These are phyloP conservation scores for Xenoacremonium recifei DNA, from an alignment of 2,329 filamentous ascomycete species.

Conservation along the genomic window DNA sequence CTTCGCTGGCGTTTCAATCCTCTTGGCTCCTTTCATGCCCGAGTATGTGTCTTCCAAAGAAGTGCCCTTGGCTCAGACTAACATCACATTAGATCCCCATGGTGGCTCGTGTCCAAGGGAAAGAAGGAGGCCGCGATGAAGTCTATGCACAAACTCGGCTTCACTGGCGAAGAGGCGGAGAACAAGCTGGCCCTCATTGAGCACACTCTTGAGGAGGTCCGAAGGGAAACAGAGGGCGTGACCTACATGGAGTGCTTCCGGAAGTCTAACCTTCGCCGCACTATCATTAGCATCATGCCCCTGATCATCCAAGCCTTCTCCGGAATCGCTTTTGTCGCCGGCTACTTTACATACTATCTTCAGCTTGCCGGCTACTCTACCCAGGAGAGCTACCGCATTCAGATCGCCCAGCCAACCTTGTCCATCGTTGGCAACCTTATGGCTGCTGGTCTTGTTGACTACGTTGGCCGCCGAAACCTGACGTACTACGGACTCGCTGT, in stretches of 20 bases:
- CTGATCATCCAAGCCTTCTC: slow-evolving; percentile 7
- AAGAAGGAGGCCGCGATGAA: slow-evolving; percentile 1
- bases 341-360: slow-evolving; percentile 14
- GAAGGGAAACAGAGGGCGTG: slow-evolving; percentile 9
- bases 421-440: slow-evolving; percentile 11
- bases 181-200: slow-evolving; percentile 11
- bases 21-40: slow-evolving; percentile 7
- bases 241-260: slow-evolving; percentile 15
- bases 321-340: slow-evolving; percentile 10
- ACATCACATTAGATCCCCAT: slow-evolving; percentile 6
- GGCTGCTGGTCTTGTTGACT: slow-evolving; percentile 10
- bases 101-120: slow-evolving; percentile 13
- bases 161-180: slow-evolving; percentile 1
- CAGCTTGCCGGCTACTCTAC: slow-evolving; percentile 9
- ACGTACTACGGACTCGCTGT: slow-evolving; percentile 12
- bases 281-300: slow-evolving; percentile 12
- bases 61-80: neutral
- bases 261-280: slow-evolving; percentile 15
- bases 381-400: slow-evolving; percentile 3
- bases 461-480: slow-evolving; percentile 8
- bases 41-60: slow-evolving; percentile 2
- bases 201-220: slow-evolving; percentile 6
- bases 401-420: slow-evolving; percentile 5
- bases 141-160: slow-evolving; percentile 4
- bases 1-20: slow-evolving; percentile 5